These are phyloP conservation scores for Leptodermis oblonga DNA, from an alignment of 257 asterid genomes.

Conservation along the genomic window DNA sequence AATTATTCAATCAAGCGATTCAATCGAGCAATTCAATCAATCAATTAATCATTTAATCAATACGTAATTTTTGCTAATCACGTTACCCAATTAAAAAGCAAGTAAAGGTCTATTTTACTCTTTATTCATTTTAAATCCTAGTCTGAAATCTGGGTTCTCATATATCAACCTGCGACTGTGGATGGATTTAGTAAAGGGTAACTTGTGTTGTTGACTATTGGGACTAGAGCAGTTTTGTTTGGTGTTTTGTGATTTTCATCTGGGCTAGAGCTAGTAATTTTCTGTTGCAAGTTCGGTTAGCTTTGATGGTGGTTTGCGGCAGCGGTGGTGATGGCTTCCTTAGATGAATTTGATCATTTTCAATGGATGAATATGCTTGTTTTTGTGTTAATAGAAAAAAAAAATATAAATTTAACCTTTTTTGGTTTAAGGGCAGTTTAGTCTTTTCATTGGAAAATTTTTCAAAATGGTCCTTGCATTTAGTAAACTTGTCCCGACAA, in stretches of 20 bases:
- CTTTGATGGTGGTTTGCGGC: constrained; percentile 6
- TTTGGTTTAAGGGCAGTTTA: background rate
- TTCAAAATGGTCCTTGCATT: too few species aligned
- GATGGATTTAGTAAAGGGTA: background rate
- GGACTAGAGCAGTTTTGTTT: background rate
- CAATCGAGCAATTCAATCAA: too few species aligned
- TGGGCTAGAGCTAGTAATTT: constrained; percentile 13
- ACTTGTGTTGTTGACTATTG: constrained; percentile 4
- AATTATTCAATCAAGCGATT: too few species aligned
- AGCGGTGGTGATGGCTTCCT: background rate
- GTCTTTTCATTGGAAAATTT: too few species aligned
- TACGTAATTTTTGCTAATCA: too few species aligned
- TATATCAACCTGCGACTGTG: background rate
- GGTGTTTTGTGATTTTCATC: background rate
- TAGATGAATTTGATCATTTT: constrained; percentile 7
- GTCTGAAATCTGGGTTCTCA: too few species aligned
- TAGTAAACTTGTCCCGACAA: too few species aligned
- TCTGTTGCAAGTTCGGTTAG: constrained; percentile 36
- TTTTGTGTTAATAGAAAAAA: background rate
- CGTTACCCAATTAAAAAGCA: too few species aligned
- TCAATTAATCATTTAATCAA: too few species aligned
- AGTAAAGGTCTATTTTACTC: too few species aligned
- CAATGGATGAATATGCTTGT: background rate
- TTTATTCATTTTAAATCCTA: too few species aligned
- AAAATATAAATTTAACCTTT: background rate